Evolutionary conservation across 2,329 filamentous ascomycete genomes (phyloP), one percentile per base, ranked within the genome.

Genomic region (Simplicillium sp.): DNA sequence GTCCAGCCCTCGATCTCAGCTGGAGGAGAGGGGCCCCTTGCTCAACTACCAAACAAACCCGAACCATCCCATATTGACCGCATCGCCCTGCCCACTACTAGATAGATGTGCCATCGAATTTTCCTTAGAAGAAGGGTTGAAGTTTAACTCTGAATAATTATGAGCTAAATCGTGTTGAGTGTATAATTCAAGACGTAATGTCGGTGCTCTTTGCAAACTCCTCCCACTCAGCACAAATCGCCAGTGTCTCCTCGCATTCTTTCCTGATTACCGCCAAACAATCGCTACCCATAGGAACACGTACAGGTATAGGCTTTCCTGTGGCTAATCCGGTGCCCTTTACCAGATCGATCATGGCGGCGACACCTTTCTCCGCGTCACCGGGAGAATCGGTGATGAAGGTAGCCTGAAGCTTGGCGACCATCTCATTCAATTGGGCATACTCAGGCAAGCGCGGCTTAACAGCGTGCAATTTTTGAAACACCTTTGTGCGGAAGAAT

Each of bases 271-370:
- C 57, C 2, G 51, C 49, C 52, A 69, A 77, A 0, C 70, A 70
- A 54, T 78, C 74, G 0, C 61, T 71, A 0, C 74, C 74, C 11
- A 79, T 58, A 0, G 73, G 62, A 12, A 72, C 64, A 25, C 74
- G 58, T 7, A 78, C 48, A 3, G 74, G 75, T 2, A 60, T 25
- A 0, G 34, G 39, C 35, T 43, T 59, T 0, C 58, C 59, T 2
- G 45, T 49, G 2, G 47, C 57, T n/a, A 56, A 40, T 0, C 57
- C 58, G 3, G 68, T 70, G 12, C 73, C 64, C 11, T 70, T 60
- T 1, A 70, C 73, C 13, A 79, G 50, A 39, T 78, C 68, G 47
- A 76, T 74, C 58, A 76, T 73, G 0, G 64, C 63, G 16, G 64
- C 56, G 1, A 67, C 70, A 3, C 62, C 72, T 50, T 75, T 71